These are phyloP conservation scores for Ambrosiella cleistominuta DNA, from an alignment of 2,329 filamentous ascomycete species.

Conservation along the genomic window DNA sequence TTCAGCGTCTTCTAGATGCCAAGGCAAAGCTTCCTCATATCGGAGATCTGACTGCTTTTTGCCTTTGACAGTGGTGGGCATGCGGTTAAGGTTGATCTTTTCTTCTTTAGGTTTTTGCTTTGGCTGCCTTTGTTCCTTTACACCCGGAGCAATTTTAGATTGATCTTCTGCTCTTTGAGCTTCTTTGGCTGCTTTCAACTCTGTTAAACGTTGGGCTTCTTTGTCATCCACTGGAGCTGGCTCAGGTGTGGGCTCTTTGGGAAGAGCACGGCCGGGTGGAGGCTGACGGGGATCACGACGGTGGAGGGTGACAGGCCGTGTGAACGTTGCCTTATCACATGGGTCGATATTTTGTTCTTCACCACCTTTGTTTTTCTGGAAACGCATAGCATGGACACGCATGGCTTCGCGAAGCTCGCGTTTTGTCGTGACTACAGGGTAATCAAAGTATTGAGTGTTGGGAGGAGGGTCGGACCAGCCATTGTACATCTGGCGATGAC, in stretches of 20 bases:
- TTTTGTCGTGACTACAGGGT: conserved; percentile 68
- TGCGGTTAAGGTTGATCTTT: conserved; percentile 71
- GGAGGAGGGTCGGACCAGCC: conserved; percentile 41
- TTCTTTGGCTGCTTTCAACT: conserved; percentile 60
- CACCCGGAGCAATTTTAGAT: conserved; percentile 79
- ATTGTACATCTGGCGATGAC: conserved; percentile 28
- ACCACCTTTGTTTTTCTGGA: conserved; percentile 38
- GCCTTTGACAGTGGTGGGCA: conserved; percentile 63
- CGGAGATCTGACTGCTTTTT: conserved; percentile 56
- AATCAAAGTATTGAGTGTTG: conserved; percentile 31
- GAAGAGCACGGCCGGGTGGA: conserved; percentile 45
- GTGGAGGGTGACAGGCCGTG: conserved; percentile 73
- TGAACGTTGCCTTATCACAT: conserved; percentile 57
- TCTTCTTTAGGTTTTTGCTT: conserved; percentile 58
- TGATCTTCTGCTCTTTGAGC: conserved; percentile 73
- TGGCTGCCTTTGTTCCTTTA: conserved; percentile 37
- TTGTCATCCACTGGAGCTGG: conserved; percentile 33
- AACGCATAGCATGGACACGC: conserved; percentile 74
- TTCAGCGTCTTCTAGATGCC: conserved; percentile 93
- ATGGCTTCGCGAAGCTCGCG: conserved; percentile 60
- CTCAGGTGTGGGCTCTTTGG: conserved; percentile 27
- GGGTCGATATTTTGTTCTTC: conserved; percentile 48
- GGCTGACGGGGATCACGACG: conserved; percentile 67
- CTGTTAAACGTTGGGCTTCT: conserved; percentile 47
- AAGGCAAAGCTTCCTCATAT: conserved; percentile 89